Base-by-base conservation (phyloP, 2,329 filamentous ascomycete species). In the Annulohypoxylon truncatum region DNA sequence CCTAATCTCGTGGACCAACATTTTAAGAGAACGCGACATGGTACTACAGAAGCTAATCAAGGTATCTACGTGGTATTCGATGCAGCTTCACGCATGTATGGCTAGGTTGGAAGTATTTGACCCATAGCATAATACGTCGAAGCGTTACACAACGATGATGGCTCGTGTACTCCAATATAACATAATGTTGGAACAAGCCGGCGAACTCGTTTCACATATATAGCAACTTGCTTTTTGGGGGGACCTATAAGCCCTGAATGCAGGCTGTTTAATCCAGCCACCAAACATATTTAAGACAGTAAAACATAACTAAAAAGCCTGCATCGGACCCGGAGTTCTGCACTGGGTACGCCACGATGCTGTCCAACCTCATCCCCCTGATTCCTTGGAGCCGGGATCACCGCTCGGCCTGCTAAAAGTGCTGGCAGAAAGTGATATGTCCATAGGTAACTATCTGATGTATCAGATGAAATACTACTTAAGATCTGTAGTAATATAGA, bases 121-220 rank as follows among this genome's bases (percentile, higher is more conserved):
- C n/a, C n/a, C n/a, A n/a, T n/a, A n/a, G n/a, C n/a, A n/a, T n/a
- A 44, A n/a, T 18, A 15, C 12, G 15, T 35, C 15, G 53, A 46
- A 55, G 47, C 53, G 53, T 56, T 56, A 26, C 40, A 29, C 28
- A 15, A 9, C 4, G 26, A 33, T 35, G 18, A 24, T 55, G 26
- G n/a, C 20, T 40, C 28, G 20, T 18, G 29, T 2, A 5, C 12
- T 2, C 4, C 22, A 54, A 54, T 54, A 54, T 42, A 54, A 54
- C 42, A 54, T 42, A 42, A 22, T 18, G 26, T 26, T 54, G 51
- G 24, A 31, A 35, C 28, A 18, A n/a, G 15, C 31, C 26, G 10
- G 40, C 5, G 26, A 33, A 8, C n/a, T 24, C 42, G 55, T 50
- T 58, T 58, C 55, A 57, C 4, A 22, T 58, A 58, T 58, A 58